A percentile compares a stretch with the other conserved stretches of the same genome.
Evolutionary conservation across 2,329 filamentous ascomycete species (phyloP).

Genomic region (Alternaria atra): DNA sequence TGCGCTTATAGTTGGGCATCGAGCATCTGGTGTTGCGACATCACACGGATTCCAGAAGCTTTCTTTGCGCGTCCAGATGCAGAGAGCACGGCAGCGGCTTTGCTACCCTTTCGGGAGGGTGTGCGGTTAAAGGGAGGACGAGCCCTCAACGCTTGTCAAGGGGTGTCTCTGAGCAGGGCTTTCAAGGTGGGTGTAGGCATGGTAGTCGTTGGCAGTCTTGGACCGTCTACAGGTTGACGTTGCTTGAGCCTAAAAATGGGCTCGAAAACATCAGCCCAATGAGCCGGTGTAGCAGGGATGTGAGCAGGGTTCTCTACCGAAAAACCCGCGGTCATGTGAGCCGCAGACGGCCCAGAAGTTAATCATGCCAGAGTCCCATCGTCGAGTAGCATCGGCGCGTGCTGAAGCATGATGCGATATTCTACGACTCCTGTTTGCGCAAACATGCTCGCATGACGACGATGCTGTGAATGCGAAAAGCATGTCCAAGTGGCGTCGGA

Average conservation of each 20-base stretch:
- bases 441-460: conserved; percentile 16
- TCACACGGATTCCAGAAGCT: conserved; percentile 47
- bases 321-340: conserved; percentile 44
- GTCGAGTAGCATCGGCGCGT: conserved; percentile 48
- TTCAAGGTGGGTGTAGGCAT: conserved; percentile 43
- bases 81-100: conserved; percentile 43
- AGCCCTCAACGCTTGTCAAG: conserved; percentile 31
- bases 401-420: conserved; percentile 40
- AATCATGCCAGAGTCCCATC: conserved; percentile 28
- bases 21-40: conserved; percentile 38
- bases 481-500: conserved; percentile 9
- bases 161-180: conserved; percentile 34
- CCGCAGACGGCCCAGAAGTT: conserved; percentile 36
- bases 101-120: conserved; percentile 41
- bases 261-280: conserved; percentile 45
- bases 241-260: conserved; percentile 51
- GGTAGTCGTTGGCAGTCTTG: conserved; percentile 46
- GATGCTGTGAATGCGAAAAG: conserved; percentile 4
- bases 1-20: conserved; percentile 37
- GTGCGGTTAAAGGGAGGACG: conserved; percentile 32
- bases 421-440: conserved; percentile 27
- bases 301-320: conserved; percentile 37
- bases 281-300: conserved; percentile 43
- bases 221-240: conserved; percentile 50
- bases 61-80: conserved; percentile 39